These are phyloP conservation scores for Neopestalotiopsis clavispora DNA, from an alignment of 2,329 filamentous ascomycete species.

Conservation along the genomic window DNA sequence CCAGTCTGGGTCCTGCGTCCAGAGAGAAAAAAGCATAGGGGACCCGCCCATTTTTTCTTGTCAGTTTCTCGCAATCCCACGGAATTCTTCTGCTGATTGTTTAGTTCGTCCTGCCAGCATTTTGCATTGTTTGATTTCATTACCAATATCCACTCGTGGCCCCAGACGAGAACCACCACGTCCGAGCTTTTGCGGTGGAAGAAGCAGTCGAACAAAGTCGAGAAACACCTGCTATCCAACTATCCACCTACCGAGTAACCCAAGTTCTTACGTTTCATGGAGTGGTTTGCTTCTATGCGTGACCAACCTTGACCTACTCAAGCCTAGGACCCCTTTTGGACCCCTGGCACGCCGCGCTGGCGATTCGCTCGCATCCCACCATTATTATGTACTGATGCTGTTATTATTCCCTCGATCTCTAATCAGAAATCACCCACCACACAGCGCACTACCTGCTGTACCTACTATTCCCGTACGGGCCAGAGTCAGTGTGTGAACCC, in stretches of 20 bases:
- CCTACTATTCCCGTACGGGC: conserved; percentile 7
- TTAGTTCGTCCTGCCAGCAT: not conserved
- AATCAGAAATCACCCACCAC: not conserved
- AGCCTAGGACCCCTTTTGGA: not conserved
- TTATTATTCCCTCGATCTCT: conserved; percentile 1
- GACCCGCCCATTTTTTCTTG: not conserved
- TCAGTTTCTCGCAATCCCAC: not conserved
- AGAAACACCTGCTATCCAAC: not conserved
- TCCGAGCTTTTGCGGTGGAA: not conserved
- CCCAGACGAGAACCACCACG: not conserved
- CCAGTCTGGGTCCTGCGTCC: not conserved
- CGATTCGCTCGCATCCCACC: not conserved
- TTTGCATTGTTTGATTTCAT: not conserved
- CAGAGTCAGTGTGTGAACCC: not conserved
- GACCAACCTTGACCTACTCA: not conserved
- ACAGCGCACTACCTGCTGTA: too few relatives aligned
- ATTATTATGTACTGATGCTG: not conserved
- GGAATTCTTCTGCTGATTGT: not conserved
- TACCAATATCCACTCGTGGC: not conserved
- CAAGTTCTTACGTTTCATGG: not conserved
- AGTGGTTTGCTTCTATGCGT: not conserved
- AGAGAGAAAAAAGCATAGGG: not conserved
- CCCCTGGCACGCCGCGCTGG: not conserved
- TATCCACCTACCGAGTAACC: not conserved
- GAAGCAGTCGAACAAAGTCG: not conserved